Evolutionary conservation across 805 yeast genomes (phyloP).

Genomic region (Hanseniaspora thailandica): DNA sequence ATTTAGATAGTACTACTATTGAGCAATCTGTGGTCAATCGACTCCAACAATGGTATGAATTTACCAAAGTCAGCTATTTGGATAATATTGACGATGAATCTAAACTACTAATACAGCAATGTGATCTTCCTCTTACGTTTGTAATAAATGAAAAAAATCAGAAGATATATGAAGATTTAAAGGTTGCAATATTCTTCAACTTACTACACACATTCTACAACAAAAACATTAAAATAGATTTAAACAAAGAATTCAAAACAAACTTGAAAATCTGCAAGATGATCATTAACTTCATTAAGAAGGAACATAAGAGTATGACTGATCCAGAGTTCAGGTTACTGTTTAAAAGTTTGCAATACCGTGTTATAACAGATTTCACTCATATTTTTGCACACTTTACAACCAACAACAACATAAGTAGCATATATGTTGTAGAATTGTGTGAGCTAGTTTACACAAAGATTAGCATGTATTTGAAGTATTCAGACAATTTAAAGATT

Average conservation of each 20-base stretch:
- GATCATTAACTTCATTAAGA: neutral
- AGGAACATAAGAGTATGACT: neutral
- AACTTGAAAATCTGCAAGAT: neutral
- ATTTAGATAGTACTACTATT: neutral
- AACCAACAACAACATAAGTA: neutral
- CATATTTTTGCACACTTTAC: neutral
- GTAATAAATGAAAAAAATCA: neutral
- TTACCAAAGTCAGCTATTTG: neutral
- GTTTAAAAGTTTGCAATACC: neutral
- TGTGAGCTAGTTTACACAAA: neutral
- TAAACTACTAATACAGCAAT: no score
- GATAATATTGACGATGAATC: neutral
- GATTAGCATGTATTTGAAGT: neutral
- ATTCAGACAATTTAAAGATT: neutral
- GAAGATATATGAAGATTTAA: neutral
- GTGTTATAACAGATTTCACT: neutral
- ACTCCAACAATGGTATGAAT: neutral
- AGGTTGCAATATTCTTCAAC: neutral
- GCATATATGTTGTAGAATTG: neutral
- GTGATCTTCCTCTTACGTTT: neutral
- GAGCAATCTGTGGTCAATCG: neutral
- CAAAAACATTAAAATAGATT: neutral
- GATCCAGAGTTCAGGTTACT: neutral
- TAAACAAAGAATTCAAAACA: neutral
- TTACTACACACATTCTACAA: neutral